These are phyloP conservation scores for Cubamyces lactineus DNA, from an alignment of 768 basidiomycete genomes.

Conservation along the genomic window DNA sequence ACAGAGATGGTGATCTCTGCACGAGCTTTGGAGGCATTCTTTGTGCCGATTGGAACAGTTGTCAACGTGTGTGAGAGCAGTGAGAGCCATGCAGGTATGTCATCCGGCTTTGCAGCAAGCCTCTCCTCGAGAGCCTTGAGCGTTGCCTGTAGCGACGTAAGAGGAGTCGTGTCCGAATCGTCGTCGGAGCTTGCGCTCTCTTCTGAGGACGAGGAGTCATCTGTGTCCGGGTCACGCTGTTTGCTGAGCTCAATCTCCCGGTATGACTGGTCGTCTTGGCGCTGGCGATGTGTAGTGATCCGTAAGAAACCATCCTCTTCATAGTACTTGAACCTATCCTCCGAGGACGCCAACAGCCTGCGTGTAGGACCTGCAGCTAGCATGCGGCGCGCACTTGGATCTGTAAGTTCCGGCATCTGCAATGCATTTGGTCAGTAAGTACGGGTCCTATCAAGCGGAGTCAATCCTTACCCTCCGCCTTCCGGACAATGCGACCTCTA, in stretches of 20 bases:
- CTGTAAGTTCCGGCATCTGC: conserved; percentile 57
- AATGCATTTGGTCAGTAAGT: background rate
- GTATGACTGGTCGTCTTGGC: conserved; percentile 45
- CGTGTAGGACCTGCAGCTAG: conserved; percentile 56
- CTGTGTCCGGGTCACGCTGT: conserved; percentile 35
- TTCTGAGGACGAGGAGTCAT: conserved; percentile 41
- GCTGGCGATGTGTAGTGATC: conserved; percentile 48
- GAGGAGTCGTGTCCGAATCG: conserved; percentile 30
- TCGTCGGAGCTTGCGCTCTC: conserved; percentile 26
- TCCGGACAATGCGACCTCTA: conserved; percentile 54
- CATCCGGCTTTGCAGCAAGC: conserved; percentile 54
- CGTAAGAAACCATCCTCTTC: conserved; percentile 72
- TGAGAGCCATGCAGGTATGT: conserved; percentile 61
- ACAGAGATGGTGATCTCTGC: conserved; percentile 74
- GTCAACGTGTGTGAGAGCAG: conserved; percentile 66
- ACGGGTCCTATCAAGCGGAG: conserved; percentile 4
- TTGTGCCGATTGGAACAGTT: conserved; percentile 61
- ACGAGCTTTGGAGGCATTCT: conserved; percentile 68
- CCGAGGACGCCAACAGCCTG: conserved; percentile 43
- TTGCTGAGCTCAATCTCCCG: conserved; percentile 48
- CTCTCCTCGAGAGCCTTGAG: conserved; percentile 61
- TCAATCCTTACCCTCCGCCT: conserved; percentile 39
- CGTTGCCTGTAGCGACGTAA: conserved; percentile 55
- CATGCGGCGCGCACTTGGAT: conserved; percentile 56
- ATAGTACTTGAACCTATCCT: conserved; percentile 50